Evolutionary conservation across 495 filamentous ascomycete genomes (phyloP).

Genomic region (Daldinia vernicosa): DNA sequence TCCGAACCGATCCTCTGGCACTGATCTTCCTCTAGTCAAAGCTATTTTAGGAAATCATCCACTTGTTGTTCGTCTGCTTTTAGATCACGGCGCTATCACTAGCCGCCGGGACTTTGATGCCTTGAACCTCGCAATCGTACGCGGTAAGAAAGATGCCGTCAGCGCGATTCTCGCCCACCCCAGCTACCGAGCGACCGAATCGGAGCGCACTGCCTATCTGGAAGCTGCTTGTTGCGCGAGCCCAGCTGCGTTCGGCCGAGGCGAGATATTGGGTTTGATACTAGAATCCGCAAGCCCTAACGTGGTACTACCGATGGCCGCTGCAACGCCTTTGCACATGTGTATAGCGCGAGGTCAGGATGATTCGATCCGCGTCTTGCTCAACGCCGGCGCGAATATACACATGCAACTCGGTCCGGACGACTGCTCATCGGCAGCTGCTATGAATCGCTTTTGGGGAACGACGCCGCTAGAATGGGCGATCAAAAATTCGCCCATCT

Average conservation of each 20-base stretch:
- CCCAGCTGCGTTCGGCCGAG: background rate
- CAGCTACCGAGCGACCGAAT: slow-evolving; percentile 11
- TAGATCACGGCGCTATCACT: slow-evolving; percentile 30
- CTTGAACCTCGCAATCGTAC: slow-evolving; percentile 27
- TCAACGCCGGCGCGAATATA: slow-evolving; percentile 4
- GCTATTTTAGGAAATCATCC: background rate
- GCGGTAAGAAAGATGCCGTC: slow-evolving; percentile 6
- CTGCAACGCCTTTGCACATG: slow-evolving; percentile 8
- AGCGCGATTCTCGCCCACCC: slow-evolving; percentile 5
- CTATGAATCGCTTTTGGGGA: slow-evolving; percentile 8
- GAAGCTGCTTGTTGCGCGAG: slow-evolving; percentile 8
- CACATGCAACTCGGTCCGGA: background rate
- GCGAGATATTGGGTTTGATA: background rate
- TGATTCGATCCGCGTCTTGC: background rate
- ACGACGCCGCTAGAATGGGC: slow-evolving; percentile 35
- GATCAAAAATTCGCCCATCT: slow-evolving; percentile 20
- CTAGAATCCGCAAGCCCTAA: slow-evolving; percentile 1
- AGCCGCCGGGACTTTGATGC: background rate
- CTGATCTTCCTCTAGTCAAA: background rate
- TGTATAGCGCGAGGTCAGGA: background rate
- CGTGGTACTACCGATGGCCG: background rate
- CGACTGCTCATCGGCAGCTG: background rate
- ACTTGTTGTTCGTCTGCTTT: slow-evolving; percentile 5
- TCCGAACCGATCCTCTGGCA: slow-evolving; percentile 17
- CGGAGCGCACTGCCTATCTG: slow-evolving; percentile 20